These are phyloP conservation scores for Deuterostichococcus epilithicus DNA, from an alignment of 139 green algal species.

Conservation along the genomic window DNA sequence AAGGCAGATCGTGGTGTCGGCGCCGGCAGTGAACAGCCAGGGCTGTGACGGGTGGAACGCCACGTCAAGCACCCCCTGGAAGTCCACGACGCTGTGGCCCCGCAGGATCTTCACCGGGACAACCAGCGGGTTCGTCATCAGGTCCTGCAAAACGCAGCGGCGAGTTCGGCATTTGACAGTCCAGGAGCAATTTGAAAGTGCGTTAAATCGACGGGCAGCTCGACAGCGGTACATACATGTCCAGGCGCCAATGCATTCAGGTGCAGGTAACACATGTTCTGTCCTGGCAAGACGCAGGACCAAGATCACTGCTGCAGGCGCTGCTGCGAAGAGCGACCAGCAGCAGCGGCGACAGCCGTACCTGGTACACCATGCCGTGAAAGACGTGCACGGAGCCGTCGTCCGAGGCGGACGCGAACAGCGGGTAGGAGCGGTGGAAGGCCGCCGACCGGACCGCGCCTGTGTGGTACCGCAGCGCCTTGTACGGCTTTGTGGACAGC, in stretches of 20 bases:
- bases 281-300: neutral
- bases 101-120: constrained; percentile 71
- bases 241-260: neutral
- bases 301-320: neutral
- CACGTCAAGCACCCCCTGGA: constrained; percentile 70
- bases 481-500: constrained; percentile 91
- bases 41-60: constrained; percentile 94
- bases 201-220: no score
- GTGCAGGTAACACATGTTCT: neutral
- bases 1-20: constrained; percentile 63
- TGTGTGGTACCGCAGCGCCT: constrained; percentile 76
- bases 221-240: neutral
- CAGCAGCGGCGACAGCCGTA: neutral
- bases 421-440: constrained; percentile 88
- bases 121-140: constrained; percentile 95
- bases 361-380: constrained; percentile 91
- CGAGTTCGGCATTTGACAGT: no score
- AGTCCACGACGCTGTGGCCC: constrained; percentile 37
- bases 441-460: constrained; percentile 62
- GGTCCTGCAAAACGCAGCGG: constrained; percentile 42
- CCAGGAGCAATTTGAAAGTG: neutral
- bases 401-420: constrained; percentile 84
- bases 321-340: neutral
- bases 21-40: constrained; percentile 94
- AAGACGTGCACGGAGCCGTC: constrained; percentile 86